These are phyloP conservation scores for Fomitopsis palustris DNA, from an alignment of 1,284 basidiomycete genomes.

Conservation along the genomic window DNA sequence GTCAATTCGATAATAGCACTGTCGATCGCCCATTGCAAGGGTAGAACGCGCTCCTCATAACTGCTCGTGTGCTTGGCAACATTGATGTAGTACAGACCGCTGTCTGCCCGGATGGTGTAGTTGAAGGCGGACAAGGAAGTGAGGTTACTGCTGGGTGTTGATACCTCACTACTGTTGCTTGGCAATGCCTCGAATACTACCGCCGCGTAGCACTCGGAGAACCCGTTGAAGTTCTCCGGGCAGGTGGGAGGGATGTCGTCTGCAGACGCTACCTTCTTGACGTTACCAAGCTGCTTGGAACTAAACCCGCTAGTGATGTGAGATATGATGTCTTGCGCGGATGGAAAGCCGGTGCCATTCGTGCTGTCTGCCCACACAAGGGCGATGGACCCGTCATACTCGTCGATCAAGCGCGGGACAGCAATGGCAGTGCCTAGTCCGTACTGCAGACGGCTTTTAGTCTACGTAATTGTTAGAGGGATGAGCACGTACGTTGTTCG, in stretches of 20 bases:
- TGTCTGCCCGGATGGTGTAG: slow-evolving; percentile 71
- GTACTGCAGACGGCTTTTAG: slow-evolving; percentile 47
- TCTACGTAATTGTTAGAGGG: too few relatives aligned
- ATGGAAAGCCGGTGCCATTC: slow-evolving; percentile 44
- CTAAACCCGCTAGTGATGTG: slow-evolving; percentile 50
- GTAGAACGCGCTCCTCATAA: slow-evolving; percentile 65
- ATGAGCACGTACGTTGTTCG: slow-evolving; percentile 46
- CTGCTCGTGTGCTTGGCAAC: slow-evolving; percentile 65
- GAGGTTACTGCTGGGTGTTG: slow-evolving; percentile 11
- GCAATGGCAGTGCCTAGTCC: slow-evolving; percentile 58
- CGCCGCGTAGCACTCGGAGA: slow-evolving; percentile 70
- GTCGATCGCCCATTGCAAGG: slow-evolving; percentile 78
- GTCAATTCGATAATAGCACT: slow-evolving; percentile 65
- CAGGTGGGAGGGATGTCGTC: slow-evolving; percentile 54
- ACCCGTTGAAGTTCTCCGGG: slow-evolving; percentile 69
- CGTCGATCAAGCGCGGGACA: slow-evolving; percentile 43
- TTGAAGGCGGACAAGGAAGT: slow-evolving; percentile 43
- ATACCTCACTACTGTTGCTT: slow-evolving; percentile 8
- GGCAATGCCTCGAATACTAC: slow-evolving; percentile 66
- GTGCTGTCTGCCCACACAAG: slow-evolving; percentile 67
- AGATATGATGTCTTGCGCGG: slow-evolving; percentile 55
- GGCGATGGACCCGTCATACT: slow-evolving; percentile 49
- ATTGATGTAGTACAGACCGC: slow-evolving; percentile 61
- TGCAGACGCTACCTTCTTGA: slow-evolving; percentile 45
- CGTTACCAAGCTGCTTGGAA: slow-evolving; percentile 36